Base-by-base conservation (phyloP, 352 stramenopile species). In the Pythium sp. region DNA sequence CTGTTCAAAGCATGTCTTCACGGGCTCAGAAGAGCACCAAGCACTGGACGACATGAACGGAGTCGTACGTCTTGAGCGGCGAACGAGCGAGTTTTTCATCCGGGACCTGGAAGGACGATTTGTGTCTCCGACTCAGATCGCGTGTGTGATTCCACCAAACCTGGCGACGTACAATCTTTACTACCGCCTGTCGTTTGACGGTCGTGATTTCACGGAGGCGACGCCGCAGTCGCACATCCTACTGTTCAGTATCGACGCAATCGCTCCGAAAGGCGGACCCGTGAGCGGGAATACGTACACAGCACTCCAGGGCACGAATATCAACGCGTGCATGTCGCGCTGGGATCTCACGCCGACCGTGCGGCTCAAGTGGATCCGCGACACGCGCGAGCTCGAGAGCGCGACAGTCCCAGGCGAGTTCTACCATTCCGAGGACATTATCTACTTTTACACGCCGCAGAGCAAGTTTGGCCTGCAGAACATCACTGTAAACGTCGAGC, bases 361-460 rank as follows among this genome's bases (percentile, higher is more conserved):
- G 20, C 73, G 75, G 18, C 71, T 91, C 4, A 81, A 78, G 12
- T 93, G 82, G 82, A 86, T 85, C 57, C 77, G 79, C 8, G 82
- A 80, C 5, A 49, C 72, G 12, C 79, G 79, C 57, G 82, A 91
- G 56, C 81, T 93, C 14, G 85, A 93, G 51, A 78, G 77, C 34
- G 74, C 89, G 15, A 67, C 79, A 7, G 80, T 93, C 0, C 64
- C 71, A 0, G 85, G 77, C 1, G 85, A 93, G 61, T 82, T 77
- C 57, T 93, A 93, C 49, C 70, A 76, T 2, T 76, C 68, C 0
- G 85, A 93, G 71, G 81, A 91, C 49, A 64, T 73, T 2, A 69
- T 93, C 11, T 93, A 91, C 71, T 91, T 93, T 32, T 91, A 93
- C 62, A 86, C 82, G 0, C 85, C 82, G 12, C 82, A 90, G 65